Base-by-base conservation (phyloP, 2,329 filamentous ascomycete species). In the Aspergillus niger region DNA sequence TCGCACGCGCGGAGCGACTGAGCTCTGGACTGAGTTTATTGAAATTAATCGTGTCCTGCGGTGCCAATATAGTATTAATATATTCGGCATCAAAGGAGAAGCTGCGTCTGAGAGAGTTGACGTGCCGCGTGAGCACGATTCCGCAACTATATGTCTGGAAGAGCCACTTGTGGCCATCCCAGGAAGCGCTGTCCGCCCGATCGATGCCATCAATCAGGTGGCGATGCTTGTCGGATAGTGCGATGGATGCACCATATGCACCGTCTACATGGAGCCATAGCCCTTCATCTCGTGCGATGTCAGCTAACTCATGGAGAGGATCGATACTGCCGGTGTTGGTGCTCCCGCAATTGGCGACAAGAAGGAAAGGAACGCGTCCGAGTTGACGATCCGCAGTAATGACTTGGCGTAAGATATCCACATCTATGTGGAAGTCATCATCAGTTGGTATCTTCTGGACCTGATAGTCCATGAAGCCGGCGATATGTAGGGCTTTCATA, bases 121-220 rank as follows among this genome's bases (percentile, higher is more conserved):
- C 54, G 13, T 71, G 43, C 1, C 65, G 61, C 2, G 65, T 56
- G 0, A 72, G 56, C 2, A 68, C 44, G 13, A 70, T 63, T 1
- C 69, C 70, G 55, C 68, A 72, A 2, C 67, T 67, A 51, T 70
- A 67, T 10, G 65, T 69, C 47, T 68, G 66, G 36, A 70, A 69
- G 1, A 69, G 58, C 66, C 67, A 69, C 39, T 70, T 70, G 49
- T 69, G 69, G 1, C 63, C 69, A 56, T 70, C 69, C 69, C 67
- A 70, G 2, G 69, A 59, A 8, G 72, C 55, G 51, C 67, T 71
- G 39, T 71, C 61, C 5, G 60, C 68, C 5, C 39, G 41, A 6
- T 50, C 60, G 0, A 72, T 8, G 13, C 60, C 65, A n/a, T 55
- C 32, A 2, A 59, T 36, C 2, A 69, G 52, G 4, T 38, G 7